Evolutionary conservation across 148 eudicot genomes (phyloP).

Genomic region (Rhododendron kiyosumense): DNA sequence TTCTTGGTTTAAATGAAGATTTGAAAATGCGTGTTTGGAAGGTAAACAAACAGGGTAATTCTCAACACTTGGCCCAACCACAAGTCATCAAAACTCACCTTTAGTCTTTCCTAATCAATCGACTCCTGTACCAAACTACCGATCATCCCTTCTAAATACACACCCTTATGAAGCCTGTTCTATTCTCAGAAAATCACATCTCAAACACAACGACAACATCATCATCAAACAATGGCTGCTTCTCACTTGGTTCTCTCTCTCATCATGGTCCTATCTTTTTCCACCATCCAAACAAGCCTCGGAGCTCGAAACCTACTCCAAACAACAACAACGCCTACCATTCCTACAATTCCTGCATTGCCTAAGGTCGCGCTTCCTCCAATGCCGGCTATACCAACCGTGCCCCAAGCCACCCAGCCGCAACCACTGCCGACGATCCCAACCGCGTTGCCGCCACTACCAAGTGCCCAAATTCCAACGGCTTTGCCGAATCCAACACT

Average conservation of each 20-base stretch:
- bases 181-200: background rate
- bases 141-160: background rate
- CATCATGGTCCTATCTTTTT: background rate
- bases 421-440: background rate
- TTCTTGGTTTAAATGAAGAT: background rate
- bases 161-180: background rate
- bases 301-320: conserved; percentile 17
- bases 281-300: background rate
- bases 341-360: background rate
- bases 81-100: conserved; percentile 8
- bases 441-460: conserved; percentile 10
- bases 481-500: conserved; percentile 3
- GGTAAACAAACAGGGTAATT: background rate
- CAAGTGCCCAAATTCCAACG: background rate
- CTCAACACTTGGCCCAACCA: background rate
- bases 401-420: background rate
- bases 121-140: background rate
- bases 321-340: background rate
- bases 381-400: background rate
- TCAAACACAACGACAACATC: no score
- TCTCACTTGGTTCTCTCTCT: background rate
- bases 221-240: background rate
- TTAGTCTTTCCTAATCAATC: background rate
- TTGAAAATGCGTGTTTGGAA: background rate
- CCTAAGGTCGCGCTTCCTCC: conserved; percentile 6